phyloP scores from a whole-genome alignment of 306 rosid genomes.

The Trifolium fragiferum region DNA sequence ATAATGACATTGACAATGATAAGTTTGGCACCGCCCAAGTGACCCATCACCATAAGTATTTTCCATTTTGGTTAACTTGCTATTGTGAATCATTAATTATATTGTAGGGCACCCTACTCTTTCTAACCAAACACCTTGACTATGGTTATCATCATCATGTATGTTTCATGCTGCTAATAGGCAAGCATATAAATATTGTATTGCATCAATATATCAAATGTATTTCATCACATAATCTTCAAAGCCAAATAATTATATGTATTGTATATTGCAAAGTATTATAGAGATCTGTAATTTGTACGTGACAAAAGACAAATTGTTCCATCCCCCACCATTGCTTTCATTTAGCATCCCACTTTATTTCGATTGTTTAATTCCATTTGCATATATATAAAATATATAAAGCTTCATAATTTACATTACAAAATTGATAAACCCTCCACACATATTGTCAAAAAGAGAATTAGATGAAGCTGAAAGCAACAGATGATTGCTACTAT shows the following conservation, averaged over 20 bases:
- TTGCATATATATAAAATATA: constrained; percentile 2
- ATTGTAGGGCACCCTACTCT: constrained; percentile 8
- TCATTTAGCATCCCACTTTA: constrained; percentile 42
- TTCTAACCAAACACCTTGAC: constrained; percentile 34
- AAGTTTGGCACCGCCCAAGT: constrained; percentile 44
- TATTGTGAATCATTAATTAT: constrained; percentile 15
- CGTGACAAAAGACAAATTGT: constrained; percentile 42
- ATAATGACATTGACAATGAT: background rate
- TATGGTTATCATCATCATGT: constrained; percentile 24
- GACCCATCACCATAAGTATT: constrained; percentile 43
- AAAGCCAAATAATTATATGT: background rate
- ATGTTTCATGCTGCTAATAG: background rate
- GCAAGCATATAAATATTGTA: background rate
- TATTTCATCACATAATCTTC: background rate
- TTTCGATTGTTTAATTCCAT: constrained; percentile 31
- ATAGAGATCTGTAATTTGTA: background rate
- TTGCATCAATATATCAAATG: too few relatives aligned
- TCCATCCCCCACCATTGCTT: constrained; percentile 34
- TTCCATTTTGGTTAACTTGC: constrained; percentile 15
- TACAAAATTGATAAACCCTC: constrained; percentile 17
- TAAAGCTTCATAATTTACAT: constrained; percentile 15
- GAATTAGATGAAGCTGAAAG: constrained; percentile 6
- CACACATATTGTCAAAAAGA: constrained; percentile 28
- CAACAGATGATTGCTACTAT: constrained; percentile 21
- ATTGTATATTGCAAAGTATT: background rate